These are phyloP conservation scores for Saturnispora hagleri DNA, from an alignment of 805 yeast genomes.

Conservation along the genomic window DNA sequence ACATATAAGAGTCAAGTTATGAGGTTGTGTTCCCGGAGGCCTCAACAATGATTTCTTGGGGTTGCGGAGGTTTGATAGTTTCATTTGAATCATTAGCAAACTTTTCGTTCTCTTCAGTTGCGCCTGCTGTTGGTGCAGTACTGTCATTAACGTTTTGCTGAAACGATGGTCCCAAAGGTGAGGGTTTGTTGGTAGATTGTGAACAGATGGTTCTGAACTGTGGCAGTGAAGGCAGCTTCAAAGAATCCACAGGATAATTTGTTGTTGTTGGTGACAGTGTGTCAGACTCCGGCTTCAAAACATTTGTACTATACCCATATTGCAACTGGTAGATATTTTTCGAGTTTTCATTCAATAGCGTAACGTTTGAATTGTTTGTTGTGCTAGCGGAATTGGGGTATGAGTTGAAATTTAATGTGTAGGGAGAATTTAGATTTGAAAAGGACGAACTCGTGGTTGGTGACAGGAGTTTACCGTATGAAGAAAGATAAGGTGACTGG, in stretches of 20 bases:
- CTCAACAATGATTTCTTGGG: not conserved
- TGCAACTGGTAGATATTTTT: not conserved
- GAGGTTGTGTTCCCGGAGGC: not conserved
- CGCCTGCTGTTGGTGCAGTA: not conserved
- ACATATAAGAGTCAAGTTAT: not conserved
- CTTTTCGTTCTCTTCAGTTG: not conserved
- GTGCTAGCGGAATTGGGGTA: constrained; percentile 2
- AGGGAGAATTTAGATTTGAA: constrained; percentile 2
- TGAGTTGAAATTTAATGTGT: constrained; percentile 3
- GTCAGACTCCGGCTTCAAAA: not conserved
- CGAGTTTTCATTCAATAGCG: not conserved
- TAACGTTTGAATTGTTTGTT: not conserved
- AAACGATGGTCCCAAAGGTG: not conserved
- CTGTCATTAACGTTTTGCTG: not conserved
- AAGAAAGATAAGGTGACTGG: not conserved
- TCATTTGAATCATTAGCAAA: constrained; percentile 3
- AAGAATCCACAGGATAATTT: not conserved
- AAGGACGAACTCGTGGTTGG: not conserved
- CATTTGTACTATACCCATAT: not conserved
- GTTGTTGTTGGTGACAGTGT: not conserved
- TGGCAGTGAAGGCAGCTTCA: not conserved
- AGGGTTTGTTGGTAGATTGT: not conserved
- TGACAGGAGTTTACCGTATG: not conserved
- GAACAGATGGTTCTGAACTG: not conserved
- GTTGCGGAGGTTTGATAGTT: constrained; percentile 1